A percentile compares a stretch with the other conserved stretches of the same genome.
Conservation (phyloP, 805 yeast species). For the Suhomyces emberorum region DNA sequence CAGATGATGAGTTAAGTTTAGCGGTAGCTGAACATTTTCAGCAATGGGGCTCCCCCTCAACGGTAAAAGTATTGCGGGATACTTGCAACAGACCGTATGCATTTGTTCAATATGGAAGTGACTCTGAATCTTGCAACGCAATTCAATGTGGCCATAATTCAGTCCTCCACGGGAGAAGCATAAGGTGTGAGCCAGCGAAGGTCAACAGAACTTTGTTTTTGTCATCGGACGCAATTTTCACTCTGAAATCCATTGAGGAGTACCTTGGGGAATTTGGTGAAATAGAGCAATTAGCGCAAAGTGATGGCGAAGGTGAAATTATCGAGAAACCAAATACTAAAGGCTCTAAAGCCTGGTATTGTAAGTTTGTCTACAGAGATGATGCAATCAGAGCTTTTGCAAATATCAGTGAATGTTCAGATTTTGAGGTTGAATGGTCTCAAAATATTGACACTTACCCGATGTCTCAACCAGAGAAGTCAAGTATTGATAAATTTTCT, state of each 20-base stretch:
- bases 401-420: constrained; percentile 49
- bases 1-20: constrained; percentile 69
- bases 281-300: constrained; percentile 58
- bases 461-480: constrained; percentile 33
- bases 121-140: constrained; percentile 67
- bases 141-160: constrained; percentile 67
- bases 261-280: constrained; percentile 62
- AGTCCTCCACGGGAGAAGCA: constrained; percentile 64
- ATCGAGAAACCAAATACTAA: constrained; percentile 9
- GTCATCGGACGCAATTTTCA: constrained; percentile 25
- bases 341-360: constrained; percentile 58
- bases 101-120: constrained; percentile 79
- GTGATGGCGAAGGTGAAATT: constrained; percentile 33
- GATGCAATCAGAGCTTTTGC: constrained; percentile 88
- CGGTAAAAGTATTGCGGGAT: constrained; percentile 83
- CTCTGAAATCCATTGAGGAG: constrained; percentile 33
- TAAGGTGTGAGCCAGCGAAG: constrained; percentile 87
- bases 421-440: constrained; percentile 79
- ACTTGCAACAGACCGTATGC: constrained; percentile 83
- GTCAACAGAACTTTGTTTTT: constrained; percentile 84
- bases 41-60: constrained; percentile 65
- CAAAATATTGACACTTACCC: constrained; percentile 59
- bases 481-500: constrained; percentile 59
- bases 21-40: constrained; percentile 68
- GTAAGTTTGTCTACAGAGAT: constrained; percentile 75